Percentiles rank a stretch among this genome's conserved stretches.
Conservation (phyloP, 1,139 yeast species). For the Williopsis jadinii region DNA sequence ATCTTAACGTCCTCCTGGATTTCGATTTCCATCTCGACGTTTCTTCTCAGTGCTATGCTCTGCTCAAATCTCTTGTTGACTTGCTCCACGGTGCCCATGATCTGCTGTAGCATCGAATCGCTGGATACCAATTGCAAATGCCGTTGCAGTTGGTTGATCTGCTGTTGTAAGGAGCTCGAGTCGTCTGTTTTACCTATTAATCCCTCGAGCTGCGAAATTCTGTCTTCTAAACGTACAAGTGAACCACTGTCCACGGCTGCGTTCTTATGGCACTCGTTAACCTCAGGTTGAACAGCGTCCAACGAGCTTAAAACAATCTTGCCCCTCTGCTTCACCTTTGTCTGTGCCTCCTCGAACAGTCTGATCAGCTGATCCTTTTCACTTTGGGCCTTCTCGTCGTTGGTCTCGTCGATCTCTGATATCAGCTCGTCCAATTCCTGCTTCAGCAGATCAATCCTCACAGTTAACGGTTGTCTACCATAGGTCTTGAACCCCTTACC, state of each 20-base stretch:
- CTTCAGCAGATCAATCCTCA: slow-evolving; percentile 38
- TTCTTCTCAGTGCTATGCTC: slow-evolving; percentile 20
- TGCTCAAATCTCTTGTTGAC: slow-evolving; percentile 28
- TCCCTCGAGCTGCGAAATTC: slow-evolving; percentile 3
- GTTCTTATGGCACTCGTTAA: too few relatives aligned
- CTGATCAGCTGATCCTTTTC: slow-evolving; percentile 9
- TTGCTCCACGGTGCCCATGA: slow-evolving; percentile 32
- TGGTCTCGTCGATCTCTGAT: slow-evolving; percentile 7
- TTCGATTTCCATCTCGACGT: slow-evolving; percentile 9
- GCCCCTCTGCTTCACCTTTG: slow-evolving; percentile 7
- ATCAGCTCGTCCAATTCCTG: slow-evolving; percentile 12
- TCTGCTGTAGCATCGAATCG: slow-evolving; percentile 19
- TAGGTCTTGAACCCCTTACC: too few relatives aligned
- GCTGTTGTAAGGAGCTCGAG: slow-evolving; percentile 9
- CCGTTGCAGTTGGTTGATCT: slow-evolving; percentile 22
- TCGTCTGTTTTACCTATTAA: slow-evolving; percentile 5
- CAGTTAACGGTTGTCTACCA: slow-evolving; percentile 9
- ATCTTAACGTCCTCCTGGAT: slow-evolving; percentile 25
- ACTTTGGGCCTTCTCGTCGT: neutral
- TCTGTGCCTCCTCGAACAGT: slow-evolving; percentile 9
- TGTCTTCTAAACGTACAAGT: slow-evolving; percentile 1
- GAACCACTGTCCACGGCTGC: too few relatives aligned
- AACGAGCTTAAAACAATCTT: slow-evolving; percentile 8
- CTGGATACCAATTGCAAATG: slow-evolving; percentile 21
- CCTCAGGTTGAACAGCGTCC: too few relatives aligned